phyloP scores from a whole-genome alignment of 768 basidiomycete species.

The Daedaleopsis sinensis region DNA sequence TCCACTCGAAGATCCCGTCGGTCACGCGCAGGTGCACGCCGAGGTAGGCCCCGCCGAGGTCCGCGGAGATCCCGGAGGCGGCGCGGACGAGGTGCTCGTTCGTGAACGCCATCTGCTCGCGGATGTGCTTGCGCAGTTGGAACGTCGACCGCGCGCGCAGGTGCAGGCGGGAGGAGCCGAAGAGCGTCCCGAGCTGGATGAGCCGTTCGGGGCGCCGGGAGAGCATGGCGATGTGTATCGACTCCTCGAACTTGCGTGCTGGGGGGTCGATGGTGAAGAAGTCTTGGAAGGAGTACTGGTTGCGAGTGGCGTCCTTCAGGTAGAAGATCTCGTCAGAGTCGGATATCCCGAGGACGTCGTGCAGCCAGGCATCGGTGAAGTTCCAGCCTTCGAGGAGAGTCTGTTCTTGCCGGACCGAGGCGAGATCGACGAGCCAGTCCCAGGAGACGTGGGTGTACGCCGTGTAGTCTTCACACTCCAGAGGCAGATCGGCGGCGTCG shows the following conservation, averaged over 20 bases:
- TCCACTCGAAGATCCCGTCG: slow-evolving; percentile 61
- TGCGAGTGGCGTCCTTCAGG: slow-evolving; percentile 57
- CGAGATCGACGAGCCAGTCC: slow-evolving; percentile 68
- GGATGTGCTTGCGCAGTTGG: slow-evolving; percentile 48
- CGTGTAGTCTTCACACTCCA: slow-evolving; percentile 61
- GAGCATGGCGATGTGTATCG: slow-evolving; percentile 48
- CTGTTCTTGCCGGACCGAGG: slow-evolving; percentile 40
- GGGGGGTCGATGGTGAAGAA: slow-evolving; percentile 12
- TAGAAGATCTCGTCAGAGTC: slow-evolving; percentile 42
- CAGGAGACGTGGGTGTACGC: slow-evolving; percentile 69
- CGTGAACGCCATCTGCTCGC: slow-evolving; percentile 58
- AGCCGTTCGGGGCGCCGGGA: slow-evolving; percentile 48
- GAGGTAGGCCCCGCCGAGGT: slow-evolving; percentile 49
- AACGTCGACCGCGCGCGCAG: slow-evolving; percentile 45
- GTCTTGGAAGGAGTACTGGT: slow-evolving; percentile 69
- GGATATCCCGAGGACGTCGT: slow-evolving; percentile 40
- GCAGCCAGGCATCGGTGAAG: slow-evolving; percentile 51
- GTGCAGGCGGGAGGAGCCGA: slow-evolving; percentile 72
- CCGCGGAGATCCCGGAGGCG: slow-evolving; percentile 49
- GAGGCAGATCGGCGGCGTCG: slow-evolving; percentile 36
- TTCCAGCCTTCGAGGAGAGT: slow-evolving; percentile 53
- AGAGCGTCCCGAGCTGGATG: slow-evolving; percentile 73
- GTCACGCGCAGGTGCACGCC: slow-evolving; percentile 71
- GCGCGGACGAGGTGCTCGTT: slow-evolving; percentile 49
- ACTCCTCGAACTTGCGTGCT: slow-evolving; percentile 44